Evolutionary conservation across 108 stramenopile species (phyloP), one percentile per base, ranked within the genome.

Genomic region (Pseudonitzschia delicatissima): DNA sequence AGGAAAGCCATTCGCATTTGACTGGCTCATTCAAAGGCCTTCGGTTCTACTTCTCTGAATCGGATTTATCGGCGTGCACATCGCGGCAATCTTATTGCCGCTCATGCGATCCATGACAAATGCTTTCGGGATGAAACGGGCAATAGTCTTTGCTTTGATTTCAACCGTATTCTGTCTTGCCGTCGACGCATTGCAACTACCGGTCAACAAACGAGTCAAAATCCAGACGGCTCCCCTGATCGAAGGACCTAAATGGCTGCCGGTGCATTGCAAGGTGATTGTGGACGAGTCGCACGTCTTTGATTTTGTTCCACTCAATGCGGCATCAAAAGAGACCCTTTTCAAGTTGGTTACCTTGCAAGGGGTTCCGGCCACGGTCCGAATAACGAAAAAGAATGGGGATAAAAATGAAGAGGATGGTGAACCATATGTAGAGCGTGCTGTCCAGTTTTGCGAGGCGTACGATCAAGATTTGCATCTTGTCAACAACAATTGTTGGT

Each of bases 181-280:
- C 2, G 53, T 55, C 5, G 11, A 33, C 18, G 23, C 53, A 7
- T 33, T 55, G 15, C 31, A 13, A 33, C 3, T 33, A 28, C 15
- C 31, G n/a, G 8, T 68, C 17, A 42, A 42, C 29, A 20, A 44
- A 5, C 32, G 49, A 23, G 32, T 69, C n/a, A 44, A 45, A 36
- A 13, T 69, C 3, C 26, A 69, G 47, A 28, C 60, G 20, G 29
- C 67, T 17, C 71, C 71, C 8, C 39, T 78, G 27, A 67, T 77
- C 36, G 76, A 69, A 33, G 76, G 76, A 31, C 76, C 76, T n/a
- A 29, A 34, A 9, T 77, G 76, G 76, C 48, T 77, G 13, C 76
- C 69, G 40, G 11, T 77, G 2, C 76, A 77, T 62, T 63, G 63
- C 39, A 47, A 69, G 62, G 76, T 77, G 6, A 34, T 71, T 0